Base-by-base conservation (phyloP, 148 eudicot species). In the Rhododendron vialii region DNA sequence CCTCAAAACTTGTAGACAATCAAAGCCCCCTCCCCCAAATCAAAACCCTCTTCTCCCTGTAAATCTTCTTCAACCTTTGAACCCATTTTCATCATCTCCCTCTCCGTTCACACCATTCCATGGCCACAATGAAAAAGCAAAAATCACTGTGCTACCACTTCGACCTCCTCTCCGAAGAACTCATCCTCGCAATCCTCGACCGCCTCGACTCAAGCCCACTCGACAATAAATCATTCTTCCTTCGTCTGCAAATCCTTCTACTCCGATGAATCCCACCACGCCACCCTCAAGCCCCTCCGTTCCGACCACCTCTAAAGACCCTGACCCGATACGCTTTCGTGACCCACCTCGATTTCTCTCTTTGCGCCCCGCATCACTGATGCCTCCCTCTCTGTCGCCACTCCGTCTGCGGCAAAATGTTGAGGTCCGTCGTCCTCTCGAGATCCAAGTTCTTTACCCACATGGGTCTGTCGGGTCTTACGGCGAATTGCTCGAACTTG, bases 311-410 rank as follows among this genome's bases (percentile, higher is more conserved):
- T 96, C 4, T 4, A 0, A 90, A 89, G 73, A 28, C 91, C 15
- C 81, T 96, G 5, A 82, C 15, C 6, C 92, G 99, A 0, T 96
- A 90, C 86, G 88, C 91, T 0, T n/a, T 48, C 26, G 61, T 92
- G 4, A 77, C 92, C 3, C 71, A 77, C 7, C 87, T 96, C 15
- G 92, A 96, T 81, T 90, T 96, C 18, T 90, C 98, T 18, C 88
- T 94, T 18, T 96, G 99, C 41, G 35, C 99, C 99, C 5, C 87
- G 95, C 17, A 41, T 95, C 14, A 92, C 98, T 22, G 98, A 96
- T 83, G 11, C 13, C 4, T 82, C 92, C 0, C 91, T 96, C 7
- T 69, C 86, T 0, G 22, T 86, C 20, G 81, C 91, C 4, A 53
- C 0, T 20, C 65, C 13, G 22, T n/a, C 2, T 91, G 89, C 26